Base-by-base conservation (phyloP, 2,329 filamentous ascomycete genomes). In the Mycosphaerella sp. region DNA sequence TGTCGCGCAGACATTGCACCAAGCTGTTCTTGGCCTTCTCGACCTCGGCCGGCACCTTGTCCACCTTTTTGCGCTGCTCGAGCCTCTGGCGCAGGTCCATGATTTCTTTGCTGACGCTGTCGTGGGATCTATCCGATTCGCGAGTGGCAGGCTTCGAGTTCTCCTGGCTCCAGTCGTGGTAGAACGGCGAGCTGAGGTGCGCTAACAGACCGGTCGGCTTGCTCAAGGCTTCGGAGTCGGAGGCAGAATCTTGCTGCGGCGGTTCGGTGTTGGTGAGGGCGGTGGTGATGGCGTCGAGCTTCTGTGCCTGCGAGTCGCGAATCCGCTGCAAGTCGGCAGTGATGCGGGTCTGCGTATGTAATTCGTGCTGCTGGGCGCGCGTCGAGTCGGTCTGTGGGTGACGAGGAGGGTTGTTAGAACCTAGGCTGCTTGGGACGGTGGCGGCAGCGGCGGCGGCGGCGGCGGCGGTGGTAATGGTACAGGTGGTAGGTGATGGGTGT, bases 281-380 rank as follows among this genome's bases (percentile, higher is more conserved):
- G 76, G 58, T 81, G 67, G 86, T 81, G 57, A 88, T 81, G 54
- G 83, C 76, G 62, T 79, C 77, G 60, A 95, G 84, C 55, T 84
- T 82, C 47, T 83, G 78, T 60, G 81, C 74, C 70, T 92, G 86
- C 64, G 84, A 77, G 60, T 82, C 79, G 69, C 85, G 84, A 60
- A 95, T 82, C 64, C 84, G 85, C 72, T 86, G 83, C 62, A 97
- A 88, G 75, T 96, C 91, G 66, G 83, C 79, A 66, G 86, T 83
- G 57, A 96, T 89, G 72, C 92, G 91, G 69, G 82, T 77, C 76
- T 96, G 91, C 72, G 95, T 85, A 66, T 92, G 86, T 60, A 93
- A 83, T 75, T 97, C 92, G 71, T 89, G 76, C 67, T 85, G 78
- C 74, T 88, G 88, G 66, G 86, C 80, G 69, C 92, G 90, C 61